A percentile compares a stretch with the other conserved stretches of the same genome.
These are phyloP conservation scores for Elymus sibiricus DNA, from an alignment of 176 grass and related monocot species.

Conservation along the genomic window DNA sequence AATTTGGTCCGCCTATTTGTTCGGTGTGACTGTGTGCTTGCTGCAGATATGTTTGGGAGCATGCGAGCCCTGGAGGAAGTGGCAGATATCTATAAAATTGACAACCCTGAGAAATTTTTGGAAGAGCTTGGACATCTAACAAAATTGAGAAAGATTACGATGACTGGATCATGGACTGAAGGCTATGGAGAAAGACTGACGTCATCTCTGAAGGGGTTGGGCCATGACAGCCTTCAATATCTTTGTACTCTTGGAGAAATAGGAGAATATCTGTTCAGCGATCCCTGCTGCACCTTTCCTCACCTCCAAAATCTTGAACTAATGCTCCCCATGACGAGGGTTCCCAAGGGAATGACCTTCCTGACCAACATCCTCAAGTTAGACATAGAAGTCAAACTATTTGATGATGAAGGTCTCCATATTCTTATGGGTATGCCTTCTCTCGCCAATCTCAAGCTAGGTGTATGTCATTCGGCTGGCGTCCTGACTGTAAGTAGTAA, in stretches of 20 bases:
- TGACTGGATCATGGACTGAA: no score
- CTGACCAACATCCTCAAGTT: no score
- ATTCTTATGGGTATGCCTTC: no score
- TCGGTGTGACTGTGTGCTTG: background rate
- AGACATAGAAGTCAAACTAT: no score
- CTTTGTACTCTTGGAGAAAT: background rate
- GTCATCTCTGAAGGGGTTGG: background rate
- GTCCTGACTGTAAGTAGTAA: no score
- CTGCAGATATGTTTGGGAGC: background rate
- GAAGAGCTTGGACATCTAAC: background rate
- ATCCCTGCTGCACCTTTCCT: background rate
- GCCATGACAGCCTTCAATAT: background rate
- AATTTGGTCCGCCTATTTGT: background rate
- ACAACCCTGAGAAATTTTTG: background rate
- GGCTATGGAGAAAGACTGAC: background rate
- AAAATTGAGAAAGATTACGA: background rate
- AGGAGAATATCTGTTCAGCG: background rate
- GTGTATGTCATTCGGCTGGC: no score
- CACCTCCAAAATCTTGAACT: background rate
- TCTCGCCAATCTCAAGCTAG: no score
- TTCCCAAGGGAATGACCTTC: no score
- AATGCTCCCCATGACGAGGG: no score
- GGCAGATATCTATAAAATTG: background rate
- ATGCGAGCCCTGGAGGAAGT: background rate
- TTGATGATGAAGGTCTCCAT: no score